Base-by-base conservation (phyloP, 1,139 yeast species). In the Saccharomyces hybrid region DNA sequence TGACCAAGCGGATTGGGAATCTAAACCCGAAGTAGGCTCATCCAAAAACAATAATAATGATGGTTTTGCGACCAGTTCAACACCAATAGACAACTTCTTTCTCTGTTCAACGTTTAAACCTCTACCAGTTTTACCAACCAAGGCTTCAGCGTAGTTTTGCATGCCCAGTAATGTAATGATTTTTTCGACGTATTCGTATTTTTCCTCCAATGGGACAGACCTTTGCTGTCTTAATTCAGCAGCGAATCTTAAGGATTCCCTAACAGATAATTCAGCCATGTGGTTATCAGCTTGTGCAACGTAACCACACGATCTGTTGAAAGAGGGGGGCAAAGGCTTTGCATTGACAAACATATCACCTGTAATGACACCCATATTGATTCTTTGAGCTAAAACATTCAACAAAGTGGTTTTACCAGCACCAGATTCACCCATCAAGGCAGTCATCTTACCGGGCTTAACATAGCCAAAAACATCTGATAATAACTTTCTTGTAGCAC, bases 281-380 rank as follows among this genome's bases (percentile, higher is more conserved):
- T 83, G 87, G 55, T 82, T 71, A 73, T 82, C 86, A 65, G 81
- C 84, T 66, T 82, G 86, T 61, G 82, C 85, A 26, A 81, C 86
- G 67, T 81, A 83, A 54, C 87, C 88, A 47, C 86, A 82, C 46
- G 81, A 73, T 64, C 86, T 75, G 63, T 79, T 78, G 70, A 82
- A 80, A 3, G 85, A 76, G 1, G 72, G 66, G 58, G 79, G 82
- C 48, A 80, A 69, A 3, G 76, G 75, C 55, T 73, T 71, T 54
- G 86, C 86, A 62, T 82, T 82, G 26, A 83, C 85, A 54, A 81
- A 70, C 80, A 82, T 78, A 54, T 81, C 83, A 63, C 88, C 87
- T 49, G 86, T 79, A 49, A 83, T 76, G 46, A 78, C 80, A 61
- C 87, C 88, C 68, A 78, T 75, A 52, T 76, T 75, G 57, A 79